phyloP scores from a whole-genome alignment of 2,329 filamentous ascomycete genomes.

The Aspergillus novoparasiticus region DNA sequence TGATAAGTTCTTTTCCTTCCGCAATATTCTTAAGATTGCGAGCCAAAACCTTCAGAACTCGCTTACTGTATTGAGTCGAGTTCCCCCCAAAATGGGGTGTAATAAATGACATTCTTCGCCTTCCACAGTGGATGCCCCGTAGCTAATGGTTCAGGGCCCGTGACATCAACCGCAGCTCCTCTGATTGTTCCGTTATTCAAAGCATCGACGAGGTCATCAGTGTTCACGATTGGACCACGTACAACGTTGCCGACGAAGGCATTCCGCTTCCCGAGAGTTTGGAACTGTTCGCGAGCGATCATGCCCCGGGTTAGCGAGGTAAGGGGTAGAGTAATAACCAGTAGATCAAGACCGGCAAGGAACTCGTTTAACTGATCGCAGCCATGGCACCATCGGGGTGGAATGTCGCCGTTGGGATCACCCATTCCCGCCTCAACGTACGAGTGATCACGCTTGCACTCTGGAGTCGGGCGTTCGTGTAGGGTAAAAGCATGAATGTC shows the following conservation, averaged over 20 bases:
- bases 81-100: constrained; percentile 8
- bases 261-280: constrained; percentile 4
- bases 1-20: not conserved
- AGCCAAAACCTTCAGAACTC: not conserved
- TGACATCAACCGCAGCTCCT: constrained; percentile 6
- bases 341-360: constrained; percentile 5
- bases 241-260: constrained; percentile 4
- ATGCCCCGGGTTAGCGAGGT: not conserved
- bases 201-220: constrained; percentile 2
- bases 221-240: constrained; percentile 1
- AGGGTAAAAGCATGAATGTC: constrained; percentile 3
- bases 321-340: constrained; percentile 5
- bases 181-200: constrained; percentile 1
- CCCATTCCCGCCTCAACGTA: constrained; percentile 1
- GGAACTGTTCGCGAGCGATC: constrained; percentile 6
- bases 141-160: constrained; percentile 2
- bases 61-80: constrained; percentile 5
- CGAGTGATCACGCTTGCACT: not conserved
- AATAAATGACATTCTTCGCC: constrained; percentile 8
- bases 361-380: constrained; percentile 4
- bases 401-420: constrained; percentile 1
- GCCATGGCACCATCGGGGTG: not conserved
- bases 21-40: not conserved
- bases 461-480: constrained; percentile 1
- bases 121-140: not conserved